Conservation (phyloP, 176 grass and related monocot genomes). For the Coix lacrymajobi region DNA sequence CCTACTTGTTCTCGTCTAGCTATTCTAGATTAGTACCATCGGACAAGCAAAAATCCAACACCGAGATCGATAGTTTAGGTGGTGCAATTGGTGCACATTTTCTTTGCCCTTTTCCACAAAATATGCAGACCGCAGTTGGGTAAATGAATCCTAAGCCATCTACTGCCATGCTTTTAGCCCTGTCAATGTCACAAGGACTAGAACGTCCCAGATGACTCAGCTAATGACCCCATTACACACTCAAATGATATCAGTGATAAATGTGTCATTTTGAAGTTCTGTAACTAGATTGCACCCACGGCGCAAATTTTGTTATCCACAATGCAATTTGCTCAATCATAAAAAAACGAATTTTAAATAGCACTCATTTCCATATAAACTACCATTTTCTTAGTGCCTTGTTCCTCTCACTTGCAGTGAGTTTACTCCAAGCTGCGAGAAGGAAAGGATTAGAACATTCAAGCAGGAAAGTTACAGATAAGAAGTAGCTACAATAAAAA, state of each 20-base stretch:
- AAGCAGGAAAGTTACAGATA: constrained; percentile 4
- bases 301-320: not conserved
- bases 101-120: not conserved
- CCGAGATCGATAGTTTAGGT: not conserved
- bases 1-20: not conserved
- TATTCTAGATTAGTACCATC: not conserved
- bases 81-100: not conserved
- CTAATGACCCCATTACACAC: not conserved
- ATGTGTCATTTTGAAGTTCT: not conserved
- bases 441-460: constrained; percentile 7
- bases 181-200: not conserved
- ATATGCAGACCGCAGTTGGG: not conserved
- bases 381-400: constrained; percentile 96
- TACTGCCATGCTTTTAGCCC: not conserved
- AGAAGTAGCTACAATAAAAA: not conserved
- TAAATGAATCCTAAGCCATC: not conserved
- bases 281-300: not conserved
- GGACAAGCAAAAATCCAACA: not conserved
- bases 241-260: not conserved
- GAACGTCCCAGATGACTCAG: not conserved
- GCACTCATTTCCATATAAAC: not conserved
- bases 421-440: constrained; percentile 89
- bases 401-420: constrained; percentile 87
- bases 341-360: constrained; percentile 2
- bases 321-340: not conserved